phyloP scores from a whole-genome alignment of 176 grass and related monocot species.

The Eragrostis nindensis region DNA sequence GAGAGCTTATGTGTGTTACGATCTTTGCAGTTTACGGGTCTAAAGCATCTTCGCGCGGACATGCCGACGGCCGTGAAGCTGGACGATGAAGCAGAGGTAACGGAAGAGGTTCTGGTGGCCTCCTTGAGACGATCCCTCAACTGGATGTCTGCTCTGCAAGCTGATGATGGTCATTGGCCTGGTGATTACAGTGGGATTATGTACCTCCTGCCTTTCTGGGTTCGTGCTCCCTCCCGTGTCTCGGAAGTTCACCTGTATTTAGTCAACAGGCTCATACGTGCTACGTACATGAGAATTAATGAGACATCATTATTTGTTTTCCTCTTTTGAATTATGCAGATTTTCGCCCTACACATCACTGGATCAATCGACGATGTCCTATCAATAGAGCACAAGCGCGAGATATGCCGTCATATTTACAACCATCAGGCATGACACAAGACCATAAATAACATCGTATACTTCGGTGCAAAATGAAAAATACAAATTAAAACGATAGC shows the following conservation, averaged over 20 bases:
- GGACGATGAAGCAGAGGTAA: background rate
- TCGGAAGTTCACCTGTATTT: no score
- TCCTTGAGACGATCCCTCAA: background rate
- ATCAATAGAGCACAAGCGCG: constrained; percentile 20
- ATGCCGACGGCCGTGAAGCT: background rate
- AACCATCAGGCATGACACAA: constrained; percentile 41
- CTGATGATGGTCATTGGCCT: constrained; percentile 27
- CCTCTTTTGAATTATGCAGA: constrained; percentile 3
- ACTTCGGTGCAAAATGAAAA: no score
- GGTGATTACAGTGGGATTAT: constrained; percentile 18
- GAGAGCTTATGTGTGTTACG: no score
- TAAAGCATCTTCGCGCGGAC: background rate
- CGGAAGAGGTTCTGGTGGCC: background rate
- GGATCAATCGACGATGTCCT: constrained; percentile 28
- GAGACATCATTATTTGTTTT: no score
- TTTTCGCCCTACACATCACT: constrained; percentile 40
- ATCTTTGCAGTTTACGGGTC: background rate
- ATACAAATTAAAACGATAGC: background rate
- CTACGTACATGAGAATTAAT: no score
- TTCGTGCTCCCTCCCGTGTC: no score
- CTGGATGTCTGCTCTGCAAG: constrained; percentile 6
- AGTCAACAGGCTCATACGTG: no score
- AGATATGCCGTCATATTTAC: constrained; percentile 53
- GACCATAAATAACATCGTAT: background rate
- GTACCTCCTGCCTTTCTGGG: background rate